A percentile compares a stretch with the other conserved stretches of the same genome.
These are phyloP conservation scores for Pluteus cervinus DNA, from an alignment of 768 basidiomycete species.

Conservation along the genomic window DNA sequence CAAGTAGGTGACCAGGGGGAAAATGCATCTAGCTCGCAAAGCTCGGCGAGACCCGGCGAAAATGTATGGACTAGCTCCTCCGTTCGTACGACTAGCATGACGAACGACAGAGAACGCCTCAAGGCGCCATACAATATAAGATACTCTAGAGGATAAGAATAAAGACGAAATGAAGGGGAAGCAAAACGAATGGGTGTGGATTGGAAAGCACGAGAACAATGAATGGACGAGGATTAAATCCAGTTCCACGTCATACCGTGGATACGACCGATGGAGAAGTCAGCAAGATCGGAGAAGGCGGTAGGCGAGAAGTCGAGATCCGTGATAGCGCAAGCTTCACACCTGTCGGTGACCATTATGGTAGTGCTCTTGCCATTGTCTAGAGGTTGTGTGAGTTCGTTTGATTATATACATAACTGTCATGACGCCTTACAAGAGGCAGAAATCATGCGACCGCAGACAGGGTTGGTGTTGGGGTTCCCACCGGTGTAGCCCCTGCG, in stretches of 20 bases:
- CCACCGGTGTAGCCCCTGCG: constrained; percentile 45
- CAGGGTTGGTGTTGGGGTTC: constrained; percentile 73
- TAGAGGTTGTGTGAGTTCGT: constrained; percentile 17
- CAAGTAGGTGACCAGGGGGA: constrained; percentile 19
- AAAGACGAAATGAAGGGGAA: too few species aligned
- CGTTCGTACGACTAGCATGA: too few species aligned
- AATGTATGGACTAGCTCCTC: too few species aligned
- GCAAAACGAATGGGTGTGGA: too few species aligned
- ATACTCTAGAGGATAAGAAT: too few species aligned
- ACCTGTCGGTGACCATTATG: constrained; percentile 57
- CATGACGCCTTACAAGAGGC: constrained; percentile 42
- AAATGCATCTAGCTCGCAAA: too few species aligned
- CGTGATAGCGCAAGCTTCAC: constrained; percentile 41
- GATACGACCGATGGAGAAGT: constrained; percentile 43
- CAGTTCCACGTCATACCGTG: constrained; percentile 44
- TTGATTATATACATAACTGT: constrained; percentile 1
- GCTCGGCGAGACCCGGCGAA: constrained; percentile 11
- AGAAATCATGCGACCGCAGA: constrained; percentile 49
- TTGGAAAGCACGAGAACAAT: constrained; percentile 7
- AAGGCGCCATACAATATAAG: too few species aligned
- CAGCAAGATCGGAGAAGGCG: constrained; percentile 49
- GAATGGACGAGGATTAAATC: constrained; percentile 18
- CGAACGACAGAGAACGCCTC: too few species aligned
- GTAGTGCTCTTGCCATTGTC: constrained; percentile 45
- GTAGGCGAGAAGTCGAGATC: constrained; percentile 60